Evolutionary conservation across 208 protist species (phyloP), one percentile per base, ranked within the genome.

Genomic region (Leptomonas seymouri): DNA sequence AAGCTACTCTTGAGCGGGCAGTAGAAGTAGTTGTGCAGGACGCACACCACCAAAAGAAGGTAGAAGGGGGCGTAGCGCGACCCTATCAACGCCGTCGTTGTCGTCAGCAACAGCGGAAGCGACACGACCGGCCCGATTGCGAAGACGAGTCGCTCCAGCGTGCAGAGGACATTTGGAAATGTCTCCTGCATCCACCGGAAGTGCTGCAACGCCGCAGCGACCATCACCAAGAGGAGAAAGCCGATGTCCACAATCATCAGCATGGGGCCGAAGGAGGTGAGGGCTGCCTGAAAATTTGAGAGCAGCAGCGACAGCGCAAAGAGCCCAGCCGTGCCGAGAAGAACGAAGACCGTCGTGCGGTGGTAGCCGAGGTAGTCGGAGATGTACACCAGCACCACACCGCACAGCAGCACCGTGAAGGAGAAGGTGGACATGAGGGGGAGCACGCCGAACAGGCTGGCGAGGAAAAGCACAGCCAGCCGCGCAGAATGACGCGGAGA

Each of bases 131-230:
- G 89, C 1, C 84, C 83, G 27, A 85, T 63, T 2, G 75, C 83
- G 55, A 97, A 72, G 30, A 86, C 78, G 8, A 78, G 67, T 12
- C 90, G 83, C 74, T 97, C 89, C 73, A 91, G 74, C 20, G 78
- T 53, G 67, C 80, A 89, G 18, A 89, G 74, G 36, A 91, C 78
- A 51, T 86, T 84, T 4, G 92, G 92, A 45, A 73, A 89, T 16
- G 69, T 73, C 66, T 86, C 65, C 76, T 97, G 92, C 36, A 97
- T 45, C 83, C 86, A 97, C 3, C 81, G 83, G 71, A 95, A 97
- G 74, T 97, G 92, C 61, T 93, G 77, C 57, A 90, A 59, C 0
- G 78, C 75, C 0, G 82, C 70, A 31, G 81, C 85, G 15, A 78
- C 74, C 14, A 74, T 59, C 9, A 80, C 30, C 34, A 78, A 3